Percentiles rank a stretch among this genome's conserved stretches.
Evolutionary conservation across 1,139 yeast species (phyloP).

Genomic region (Suhomyces maxii): DNA sequence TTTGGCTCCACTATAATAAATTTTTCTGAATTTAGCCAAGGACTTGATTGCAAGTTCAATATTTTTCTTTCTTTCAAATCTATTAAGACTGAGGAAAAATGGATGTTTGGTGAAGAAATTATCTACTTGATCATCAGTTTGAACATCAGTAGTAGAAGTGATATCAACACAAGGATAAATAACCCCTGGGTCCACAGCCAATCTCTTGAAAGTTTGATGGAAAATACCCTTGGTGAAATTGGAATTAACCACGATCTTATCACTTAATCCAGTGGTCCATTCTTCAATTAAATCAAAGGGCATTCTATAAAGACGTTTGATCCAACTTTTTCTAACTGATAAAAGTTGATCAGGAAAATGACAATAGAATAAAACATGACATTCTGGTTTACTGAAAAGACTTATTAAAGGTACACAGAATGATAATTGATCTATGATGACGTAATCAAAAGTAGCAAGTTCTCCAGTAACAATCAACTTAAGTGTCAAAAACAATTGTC

Average conservation of each 20-base stretch:
- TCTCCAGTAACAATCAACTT: slow-evolving; percentile 51
- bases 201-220: slow-evolving; percentile 57
- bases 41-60: slow-evolving; percentile 74
- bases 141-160: slow-evolving; percentile 20
- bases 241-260: slow-evolving; percentile 83
- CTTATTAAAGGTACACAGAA: slow-evolving; percentile 78
- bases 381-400: slow-evolving; percentile 41
- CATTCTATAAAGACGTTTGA: slow-evolving; percentile 66
- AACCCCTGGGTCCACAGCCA: slow-evolving; percentile 59
- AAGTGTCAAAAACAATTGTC: slow-evolving; percentile 72
- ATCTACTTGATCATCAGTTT: slow-evolving; percentile 29
- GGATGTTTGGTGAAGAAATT: slow-evolving; percentile 34
- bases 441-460: slow-evolving; percentile 58
- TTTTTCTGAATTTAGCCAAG: slow-evolving; percentile 43
- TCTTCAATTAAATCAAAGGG: slow-evolving; percentile 87
- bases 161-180: slow-evolving; percentile 86
- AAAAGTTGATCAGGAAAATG: slow-evolving; percentile 93
- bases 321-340: slow-evolving; percentile 54
- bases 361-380: slow-evolving; percentile 75
- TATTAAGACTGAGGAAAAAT: slow-evolving; percentile 72
- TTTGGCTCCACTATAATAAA: slow-evolving; percentile 16
- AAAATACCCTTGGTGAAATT: slow-evolving; percentile 75
- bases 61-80: slow-evolving; percentile 87
- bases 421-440: slow-evolving; percentile 85
- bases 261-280: slow-evolving; percentile 74